Base-by-base conservation (phyloP, 257 asterid genomes). In the Solanum corneliomulleri region DNA sequence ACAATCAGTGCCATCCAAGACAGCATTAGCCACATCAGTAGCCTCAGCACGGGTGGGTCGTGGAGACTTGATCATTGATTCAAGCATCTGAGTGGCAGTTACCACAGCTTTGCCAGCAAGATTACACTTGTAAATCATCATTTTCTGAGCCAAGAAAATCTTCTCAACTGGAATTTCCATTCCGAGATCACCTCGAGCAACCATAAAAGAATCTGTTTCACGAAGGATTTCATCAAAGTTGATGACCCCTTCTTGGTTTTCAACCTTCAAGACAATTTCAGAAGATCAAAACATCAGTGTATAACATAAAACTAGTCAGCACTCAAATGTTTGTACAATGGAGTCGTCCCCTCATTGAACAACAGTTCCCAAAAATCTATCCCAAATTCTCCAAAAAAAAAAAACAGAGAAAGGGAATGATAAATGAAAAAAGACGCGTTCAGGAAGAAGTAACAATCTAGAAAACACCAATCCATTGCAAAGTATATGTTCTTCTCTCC, bases 31-130 rank as follows among this genome's bases (percentile, higher is more conserved):
- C 10, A 94, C 98, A 39, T 95, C 98, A 1, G 98, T 95, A 37
- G 98, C 98, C 92, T 95, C 98, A 7, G 98, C 98, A 70, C 98
- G 96, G 10, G 98, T 95, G 27, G 98, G 98, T 85, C 98, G 91
- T 21, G 98, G 98, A 27, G 98, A 95, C 92, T 95, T 95, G 66
- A 94, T 94, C 98, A 95, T 95, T 41, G 98, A 95, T 88, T 95
- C 98, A 20, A 95, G 98, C 98, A 95, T 95, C 89, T 95, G 98
- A 0, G 98, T 95, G 66, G 98, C 98, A 1, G 98, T 95, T 29
- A 95, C 98, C 12, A 95, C 98, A 10, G 98, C 95, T 87, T 95
- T 95, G 1, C 98, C 98, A 4, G 89, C 96, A 69, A 92, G 94
- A 85, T 95, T 95, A 87, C 98, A 95, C 91, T 95, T 95, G 93